Evolutionary conservation across 352 stramenopile genomes (phyloP), one percentile per base, ranked within the genome.

Genomic region (Proteromonas lacertae): DNA sequence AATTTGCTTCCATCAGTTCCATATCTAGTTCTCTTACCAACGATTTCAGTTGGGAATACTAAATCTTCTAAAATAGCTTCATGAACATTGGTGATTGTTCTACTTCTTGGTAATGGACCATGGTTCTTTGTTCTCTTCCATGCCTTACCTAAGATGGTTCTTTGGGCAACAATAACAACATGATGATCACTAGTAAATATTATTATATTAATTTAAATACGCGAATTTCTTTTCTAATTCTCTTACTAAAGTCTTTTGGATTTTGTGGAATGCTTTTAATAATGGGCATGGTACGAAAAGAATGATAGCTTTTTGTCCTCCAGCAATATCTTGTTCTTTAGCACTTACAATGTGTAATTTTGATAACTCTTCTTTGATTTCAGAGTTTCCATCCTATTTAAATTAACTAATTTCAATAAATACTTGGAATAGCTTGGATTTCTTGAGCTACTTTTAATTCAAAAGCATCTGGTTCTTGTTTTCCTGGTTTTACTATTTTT

Each of bases 21-120:
- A 52, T 86, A 88, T 45, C 80, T 64, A 29, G 78, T 97, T 59
- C 83, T 74, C 75, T 98, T 98, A 60, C 84, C 87, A 40, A 93
- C 80, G 52, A 96, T 96, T 59, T 97, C 84, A 26, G 83, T 96
- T 40, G 87, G 87, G 69, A 88, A 98, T 20, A 95, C 79, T 40
- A 98, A 69, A 60, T 96, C 80, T 59, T 97, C 83, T 43, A 97
- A 73, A 52, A 96, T 93, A 49, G 81, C 68, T 48, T 98, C 82
- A 55, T 97, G 87, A 38, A 99, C 87, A 41, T 74, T 61, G 25
- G 78, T 93, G 45, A 97, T 71, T 35, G 87, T 99, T 60, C 86
- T 75, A 47, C 63, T 90, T 45, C 80, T 75, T 48, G 87, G 83
- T 49, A 77, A 75, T 31, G 77, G 67, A 52, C 80, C 86, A 37